A percentile compares a stretch with the other conserved stretches of the same genome.
These are phyloP conservation scores for Kitagawia praeruptora DNA, from an alignment of 129 eudicot species.

Conservation along the genomic window DNA sequence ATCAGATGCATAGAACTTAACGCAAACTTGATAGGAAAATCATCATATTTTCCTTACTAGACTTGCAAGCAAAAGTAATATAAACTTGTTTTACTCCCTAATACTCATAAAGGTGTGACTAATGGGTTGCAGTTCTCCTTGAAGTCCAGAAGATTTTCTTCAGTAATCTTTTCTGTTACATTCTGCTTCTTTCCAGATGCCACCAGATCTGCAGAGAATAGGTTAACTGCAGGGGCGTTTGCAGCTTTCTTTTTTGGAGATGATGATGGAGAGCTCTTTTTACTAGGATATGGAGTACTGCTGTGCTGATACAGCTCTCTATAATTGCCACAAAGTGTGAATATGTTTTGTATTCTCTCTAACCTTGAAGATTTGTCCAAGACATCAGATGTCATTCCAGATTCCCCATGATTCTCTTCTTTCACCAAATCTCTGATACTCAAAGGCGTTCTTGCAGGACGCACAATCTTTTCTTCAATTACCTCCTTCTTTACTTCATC, in stretches of 20 bases:
- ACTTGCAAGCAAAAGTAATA: background rate
- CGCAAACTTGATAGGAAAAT: conserved; percentile 3
- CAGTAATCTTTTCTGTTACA: conserved; percentile 1
- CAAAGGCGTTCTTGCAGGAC: conserved; percentile 9
- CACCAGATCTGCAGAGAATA: background rate
- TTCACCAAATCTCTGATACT: background rate
- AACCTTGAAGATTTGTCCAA: conserved; percentile 45
- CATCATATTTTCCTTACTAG: conserved; percentile 6
- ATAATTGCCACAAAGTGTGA: conserved; percentile 87
- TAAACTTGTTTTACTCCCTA: background rate
- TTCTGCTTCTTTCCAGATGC: conserved; percentile 25
- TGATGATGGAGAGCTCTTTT: conserved; percentile 16
- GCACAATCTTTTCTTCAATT: conserved; percentile 56
- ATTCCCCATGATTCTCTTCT: conserved; percentile 3
- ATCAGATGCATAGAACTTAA: background rate
- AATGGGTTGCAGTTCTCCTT: conserved; percentile 55
- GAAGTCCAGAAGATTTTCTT: conserved; percentile 16
- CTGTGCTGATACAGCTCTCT: conserved; percentile 66
- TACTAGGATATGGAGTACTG: conserved; percentile 19
- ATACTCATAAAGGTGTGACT: conserved; percentile 7
- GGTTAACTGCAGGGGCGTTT: background rate
- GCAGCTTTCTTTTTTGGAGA: conserved; percentile 2
- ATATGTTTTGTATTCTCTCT: conserved; percentile 65
- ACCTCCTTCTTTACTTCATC: conserved; percentile 86
- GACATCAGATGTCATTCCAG: background rate